A percentile compares a stretch with the other conserved stretches of the same genome.
phyloP scores from a whole-genome alignment of 164 flowering plant genomes.

The Annona cherimola region DNA sequence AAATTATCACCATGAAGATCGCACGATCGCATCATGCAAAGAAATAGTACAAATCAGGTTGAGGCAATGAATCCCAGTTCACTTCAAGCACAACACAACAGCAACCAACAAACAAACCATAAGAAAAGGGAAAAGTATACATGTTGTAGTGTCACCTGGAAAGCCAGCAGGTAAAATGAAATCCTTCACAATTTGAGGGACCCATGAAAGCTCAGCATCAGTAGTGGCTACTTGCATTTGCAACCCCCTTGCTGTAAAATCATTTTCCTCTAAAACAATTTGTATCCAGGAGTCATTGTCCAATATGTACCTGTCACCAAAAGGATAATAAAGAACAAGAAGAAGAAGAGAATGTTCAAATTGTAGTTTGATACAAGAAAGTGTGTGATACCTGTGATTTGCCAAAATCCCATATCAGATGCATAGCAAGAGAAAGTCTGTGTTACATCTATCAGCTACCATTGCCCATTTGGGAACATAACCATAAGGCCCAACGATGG shows the following conservation, averaged over 20 bases:
- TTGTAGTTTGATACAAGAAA: neutral
- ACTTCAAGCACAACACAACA: too few relatives aligned
- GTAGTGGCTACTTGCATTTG: constrained; percentile 10
- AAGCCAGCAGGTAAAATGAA: constrained; percentile 84
- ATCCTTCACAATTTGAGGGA: constrained; percentile 51
- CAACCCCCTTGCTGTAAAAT: constrained; percentile 10
- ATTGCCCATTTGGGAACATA: neutral
- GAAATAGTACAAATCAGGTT: neutral
- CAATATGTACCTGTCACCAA: constrained; percentile 42
- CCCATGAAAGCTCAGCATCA: constrained; percentile 39
- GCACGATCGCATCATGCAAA: neutral
- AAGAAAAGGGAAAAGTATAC: neutral
- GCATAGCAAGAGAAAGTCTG: too few relatives aligned
- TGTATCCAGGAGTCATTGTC: constrained; percentile 31
- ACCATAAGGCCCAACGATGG: neutral
- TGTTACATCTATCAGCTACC: too few relatives aligned
- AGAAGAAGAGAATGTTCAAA: neutral
- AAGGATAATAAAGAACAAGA: constrained; percentile 2
- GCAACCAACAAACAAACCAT: neutral
- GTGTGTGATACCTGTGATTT: neutral
- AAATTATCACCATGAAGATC: too few relatives aligned
- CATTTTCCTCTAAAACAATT: constrained; percentile 36
- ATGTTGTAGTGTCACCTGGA: constrained; percentile 45
- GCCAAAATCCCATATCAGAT: neutral
- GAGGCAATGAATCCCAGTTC: too few relatives aligned